A percentile compares a stretch with the other conserved stretches of the same genome.
Evolutionary conservation across 2,329 filamentous ascomycete genomes (phyloP).

Genomic region (Daldinia sp.): DNA sequence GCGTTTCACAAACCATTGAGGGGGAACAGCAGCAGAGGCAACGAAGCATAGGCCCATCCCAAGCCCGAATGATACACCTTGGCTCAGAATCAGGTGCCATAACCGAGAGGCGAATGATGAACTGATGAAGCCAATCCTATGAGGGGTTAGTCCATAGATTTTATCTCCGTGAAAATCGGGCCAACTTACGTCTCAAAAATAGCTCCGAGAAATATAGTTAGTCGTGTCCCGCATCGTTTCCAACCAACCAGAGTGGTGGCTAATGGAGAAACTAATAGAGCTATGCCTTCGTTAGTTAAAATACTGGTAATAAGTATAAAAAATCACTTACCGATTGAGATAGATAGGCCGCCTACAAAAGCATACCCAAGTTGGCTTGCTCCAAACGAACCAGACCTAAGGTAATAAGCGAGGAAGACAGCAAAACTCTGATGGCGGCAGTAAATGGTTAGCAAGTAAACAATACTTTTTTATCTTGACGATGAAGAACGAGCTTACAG

Average conservation of each 20-base stretch:
- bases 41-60: constrained; percentile 84
- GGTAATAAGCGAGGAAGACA: constrained; percentile 69
- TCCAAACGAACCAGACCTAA: constrained; percentile 70
- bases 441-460: constrained; percentile 34
- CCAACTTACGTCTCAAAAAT: constrained; percentile 66
- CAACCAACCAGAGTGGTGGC: constrained; percentile 66
- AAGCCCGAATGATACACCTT: constrained; percentile 81
- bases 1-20: constrained; percentile 79
- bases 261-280: constrained; percentile 75
- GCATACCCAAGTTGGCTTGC: constrained; percentile 76
- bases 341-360: constrained; percentile 79
- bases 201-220: constrained; percentile 73
- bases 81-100: constrained; percentile 81
- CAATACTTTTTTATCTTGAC: neutral
- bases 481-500: constrained; percentile 55
- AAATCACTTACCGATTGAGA: constrained; percentile 61
- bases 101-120: constrained; percentile 76
- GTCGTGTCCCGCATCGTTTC: constrained; percentile 73
- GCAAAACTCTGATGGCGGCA: constrained; percentile 60
- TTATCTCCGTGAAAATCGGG: neutral
- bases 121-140: constrained; percentile 70
- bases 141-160: constrained; percentile 4
- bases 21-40: constrained; percentile 72
- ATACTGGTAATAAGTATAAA: neutral
- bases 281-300: constrained; percentile 51